Evolutionary conservation across 108 stramenopile species (phyloP).

Genomic region (Stephanodiscus minutulus): DNA sequence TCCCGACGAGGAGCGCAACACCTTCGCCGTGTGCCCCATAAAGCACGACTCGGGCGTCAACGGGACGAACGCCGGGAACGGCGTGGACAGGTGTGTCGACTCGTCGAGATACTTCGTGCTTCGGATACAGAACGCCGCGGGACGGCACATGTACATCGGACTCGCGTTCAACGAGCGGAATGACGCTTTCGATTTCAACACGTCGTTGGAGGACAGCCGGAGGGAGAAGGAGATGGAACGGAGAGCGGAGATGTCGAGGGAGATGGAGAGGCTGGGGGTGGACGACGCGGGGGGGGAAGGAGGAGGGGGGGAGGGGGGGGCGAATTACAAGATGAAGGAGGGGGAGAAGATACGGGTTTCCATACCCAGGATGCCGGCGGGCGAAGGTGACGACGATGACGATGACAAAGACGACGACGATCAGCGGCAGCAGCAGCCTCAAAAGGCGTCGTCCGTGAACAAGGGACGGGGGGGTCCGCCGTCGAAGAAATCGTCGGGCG

Average conservation of each 20-base stretch:
- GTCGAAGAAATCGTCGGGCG: constrained; percentile 16
- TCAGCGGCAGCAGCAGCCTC: no score
- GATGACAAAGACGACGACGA: neutral
- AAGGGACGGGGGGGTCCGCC: constrained; percentile 11
- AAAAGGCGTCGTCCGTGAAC: neutral
- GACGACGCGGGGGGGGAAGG: neutral
- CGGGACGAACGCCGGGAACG: constrained; percentile 36
- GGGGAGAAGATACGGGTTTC: constrained; percentile 88
- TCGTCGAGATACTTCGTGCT: constrained; percentile 92
- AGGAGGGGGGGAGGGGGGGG: constrained; percentile 35
- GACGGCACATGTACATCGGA: constrained; percentile 95
- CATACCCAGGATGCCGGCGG: constrained; percentile 38
- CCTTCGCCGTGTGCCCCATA: constrained; percentile 91
- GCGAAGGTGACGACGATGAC: neutral
- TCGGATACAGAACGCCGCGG: constrained; percentile 90
- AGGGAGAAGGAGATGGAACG: constrained; percentile 77
- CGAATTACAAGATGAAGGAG: constrained; percentile 91
- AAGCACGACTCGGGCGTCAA: constrained; percentile 48
- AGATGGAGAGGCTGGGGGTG: neutral
- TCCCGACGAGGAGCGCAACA: constrained; percentile 52
- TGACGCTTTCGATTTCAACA: constrained; percentile 98
- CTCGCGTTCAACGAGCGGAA: constrained; percentile 97
- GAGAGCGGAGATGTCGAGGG: constrained; percentile 52
- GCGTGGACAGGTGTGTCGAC: constrained; percentile 90
- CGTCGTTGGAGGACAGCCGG: constrained; percentile 87